Base-by-base conservation (phyloP, 805 yeast species). In the Clavispora carvajalis region DNA sequence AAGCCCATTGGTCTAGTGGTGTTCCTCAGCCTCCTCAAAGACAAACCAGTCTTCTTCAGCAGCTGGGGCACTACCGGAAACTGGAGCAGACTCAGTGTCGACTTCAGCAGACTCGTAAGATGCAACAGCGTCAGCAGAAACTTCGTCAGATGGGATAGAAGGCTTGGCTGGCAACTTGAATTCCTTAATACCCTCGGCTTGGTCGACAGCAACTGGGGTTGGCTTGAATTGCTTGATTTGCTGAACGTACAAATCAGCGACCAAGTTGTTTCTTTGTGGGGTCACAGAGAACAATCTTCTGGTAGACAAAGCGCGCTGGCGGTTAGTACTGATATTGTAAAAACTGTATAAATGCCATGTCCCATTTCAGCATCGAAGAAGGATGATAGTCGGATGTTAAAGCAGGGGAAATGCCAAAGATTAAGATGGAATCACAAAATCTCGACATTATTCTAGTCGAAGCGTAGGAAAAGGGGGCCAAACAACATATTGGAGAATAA, bases 191-290 rank as follows among this genome's bases (percentile, higher is more conserved):
- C 82, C 76, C 49, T 81, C 88, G 47, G 91, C 82, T 53, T 85
- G 95, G 51, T 77, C 72, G 44, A 85, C 79, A 44, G 84, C 68
- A 40, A 82, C 61, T 46, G 88, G 80, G 44, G 82, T 77, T 61
- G 96, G 90, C 75, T 89, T 88, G 80, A 86, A 90, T 47, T 80
- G 79, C 73, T 82, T 86, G 68, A 93, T 73, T 68, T 90, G 95
- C 64, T 77, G 80, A 60, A 91, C 69, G 74, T 90, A 90, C 54
- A 90, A 77, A 53, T 90, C 96, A 64, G 86, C 77, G 60, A 90
- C 66, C 61, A 85, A 72, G 76, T 90, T 77, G 53, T 52, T 53
- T 62, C 69, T 65, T 57, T 63, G 58, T 47, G 73, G 64, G 40
- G 72, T 64, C 46, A 63, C 56, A 38, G 74, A 65, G 53, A 69